Evolutionary conservation across 176 grass and related monocot genomes (phyloP), one percentile per base, ranked within the genome.

Genomic region (Aegilops longissima): DNA sequence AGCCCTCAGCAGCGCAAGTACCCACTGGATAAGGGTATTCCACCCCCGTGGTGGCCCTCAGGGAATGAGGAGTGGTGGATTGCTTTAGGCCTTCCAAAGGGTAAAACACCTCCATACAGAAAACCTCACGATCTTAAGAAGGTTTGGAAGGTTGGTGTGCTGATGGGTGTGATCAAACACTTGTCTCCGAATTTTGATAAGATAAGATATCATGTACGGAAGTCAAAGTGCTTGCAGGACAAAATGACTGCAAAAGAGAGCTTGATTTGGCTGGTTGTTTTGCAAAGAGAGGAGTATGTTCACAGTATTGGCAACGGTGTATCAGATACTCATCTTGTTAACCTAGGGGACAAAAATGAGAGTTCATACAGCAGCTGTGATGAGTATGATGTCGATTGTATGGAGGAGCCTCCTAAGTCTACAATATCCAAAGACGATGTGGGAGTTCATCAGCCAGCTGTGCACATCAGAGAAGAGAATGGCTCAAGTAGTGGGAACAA

Each of bases 181-280:
- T 78, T 92, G 87, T 66, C 90, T 38, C 93, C 93, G 30, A 82
- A 92, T 16, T 90, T 95, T 9, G 74, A 51, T 66, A 86, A 86
- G 45, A 80, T 95, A 29, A 83, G 72, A 76, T 76, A 86, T 16
- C 76, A 21, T 36, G 88, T 89, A 13, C 36, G 82, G 56, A 84
- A 88, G 73, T 92, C 90, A 20, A 95, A 93, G 75, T 86, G 85
- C 72, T 80, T 95, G 71, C 90, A 95, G 54, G 88, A 93, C 30
- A 90, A 90, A 80, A 86, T 95, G 93, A 93, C 78, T 18, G 82
- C 86, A 76, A 95, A 80, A 85, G 93, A 95, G 83, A 95, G 84
- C 87, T 87, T 93, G 63, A 95, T 95, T 88, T 98, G 96, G 96
- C 77, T 94, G 45, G 86, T 83, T 54, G 92, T 95, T 68, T 51